phyloP scores from a whole-genome alignment of 306 rosid species.

The Cicer judaicum region DNA sequence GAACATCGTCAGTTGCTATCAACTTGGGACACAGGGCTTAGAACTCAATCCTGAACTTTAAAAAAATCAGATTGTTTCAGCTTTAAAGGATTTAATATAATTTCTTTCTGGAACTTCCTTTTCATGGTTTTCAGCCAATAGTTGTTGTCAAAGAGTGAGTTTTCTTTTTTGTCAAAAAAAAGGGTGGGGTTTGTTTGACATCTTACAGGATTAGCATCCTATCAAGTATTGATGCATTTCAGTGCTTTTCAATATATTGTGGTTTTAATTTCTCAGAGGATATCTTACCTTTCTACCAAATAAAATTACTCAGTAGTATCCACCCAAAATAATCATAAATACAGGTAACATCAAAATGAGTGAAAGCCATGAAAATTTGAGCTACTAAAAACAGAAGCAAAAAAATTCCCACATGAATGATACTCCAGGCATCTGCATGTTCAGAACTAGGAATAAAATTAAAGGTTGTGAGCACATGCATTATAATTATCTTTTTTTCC shows the following conservation, averaged over 20 bases:
- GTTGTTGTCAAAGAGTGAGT: conserved; percentile 6
- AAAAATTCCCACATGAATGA: conserved; percentile 11
- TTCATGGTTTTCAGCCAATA: conserved; percentile 23
- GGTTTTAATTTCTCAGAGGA: conserved; percentile 11
- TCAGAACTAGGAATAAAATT: conserved; percentile 19
- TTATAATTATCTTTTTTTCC: neutral
- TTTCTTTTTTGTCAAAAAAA: neutral
- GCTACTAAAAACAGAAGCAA: conserved; percentile 26
- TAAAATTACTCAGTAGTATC: conserved; percentile 8
- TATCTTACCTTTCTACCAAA: conserved; percentile 4
- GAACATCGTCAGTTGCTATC: conserved; percentile 23
- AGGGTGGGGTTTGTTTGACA: conserved; percentile 1
- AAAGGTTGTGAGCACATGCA: neutral
- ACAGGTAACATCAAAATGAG: neutral
- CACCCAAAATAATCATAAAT: conserved; percentile 29
- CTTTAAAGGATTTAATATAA: neutral
- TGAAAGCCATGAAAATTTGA: conserved; percentile 28
- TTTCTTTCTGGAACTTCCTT: conserved; percentile 1
- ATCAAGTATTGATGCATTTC: neutral
- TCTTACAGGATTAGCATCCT: conserved; percentile 26
- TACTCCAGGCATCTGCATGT: conserved; percentile 21
- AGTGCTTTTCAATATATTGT: neutral
- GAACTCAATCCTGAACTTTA: conserved; percentile 3
- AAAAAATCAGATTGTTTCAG: conserved; percentile 26
- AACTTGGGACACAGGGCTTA: conserved; percentile 20